Base-by-base conservation (phyloP, 2,329 filamentous ascomycete genomes). In the Phoma herbarum region DNA sequence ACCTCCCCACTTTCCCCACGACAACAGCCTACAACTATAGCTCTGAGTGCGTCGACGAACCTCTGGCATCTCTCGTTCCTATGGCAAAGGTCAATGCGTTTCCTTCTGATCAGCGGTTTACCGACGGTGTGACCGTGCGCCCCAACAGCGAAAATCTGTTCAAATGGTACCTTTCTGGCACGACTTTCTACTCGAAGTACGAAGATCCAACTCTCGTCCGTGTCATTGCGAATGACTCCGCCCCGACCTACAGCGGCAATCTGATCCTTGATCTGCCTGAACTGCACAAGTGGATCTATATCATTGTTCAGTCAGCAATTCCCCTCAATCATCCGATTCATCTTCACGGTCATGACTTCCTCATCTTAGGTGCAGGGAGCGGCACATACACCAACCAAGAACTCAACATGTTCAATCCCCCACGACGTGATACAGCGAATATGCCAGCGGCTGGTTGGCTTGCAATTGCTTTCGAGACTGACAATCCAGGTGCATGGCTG, bases 401-500 rank as follows among this genome's bases (percentile, higher is more conserved):
- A 20, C 35, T 39, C 9, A 39, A 39, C 18, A 39, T 39, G 35
- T 20, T 39, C 35, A 39, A 39, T 12, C 35, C n/a, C 11, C 35
- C 35, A 20, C 35, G 35, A 8, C 35, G 18, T 4, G 35, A 39
- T 39, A 39, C 35, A 1, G n/a, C 35, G 1, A 39, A 39, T n/a
- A 39, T 39, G 35, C 35, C 35, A 11, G 35, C 35, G 18, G 35
- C 35, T 39, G 35, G 35, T 9, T 39, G 18, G 35, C 18, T 39
- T n/a, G 35, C 18, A 16, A 20, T 39, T 39, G n/a, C 78, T 86
- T 85, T 85, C 74, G 70, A 75, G 59, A 80, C 82, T 2, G 77
- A 80, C 47, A 85, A 86, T 67, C 84, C 84, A 0, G 85, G 84
- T 10, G 69, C 72, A 1, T 76, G 73, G 75, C 55, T 65, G 12